These are phyloP conservation scores for Fusarium oligoseptatum DNA, from an alignment of 2,329 filamentous ascomycete genomes.

Conservation along the genomic window DNA sequence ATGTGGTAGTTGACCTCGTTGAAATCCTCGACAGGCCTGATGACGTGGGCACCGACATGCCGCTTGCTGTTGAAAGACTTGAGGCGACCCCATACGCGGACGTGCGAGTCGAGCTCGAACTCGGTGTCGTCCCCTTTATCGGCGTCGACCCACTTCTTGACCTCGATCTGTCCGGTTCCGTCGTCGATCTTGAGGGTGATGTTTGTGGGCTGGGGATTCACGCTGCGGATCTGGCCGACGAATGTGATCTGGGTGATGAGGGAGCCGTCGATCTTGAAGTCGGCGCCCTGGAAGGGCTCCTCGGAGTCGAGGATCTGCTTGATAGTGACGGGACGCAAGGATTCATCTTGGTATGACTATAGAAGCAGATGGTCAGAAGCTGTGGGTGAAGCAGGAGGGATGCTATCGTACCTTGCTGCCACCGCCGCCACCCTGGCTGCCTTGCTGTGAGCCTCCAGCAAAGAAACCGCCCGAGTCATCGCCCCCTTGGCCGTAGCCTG, in stretches of 20 bases:
- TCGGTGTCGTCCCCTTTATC: conserved; percentile 65
- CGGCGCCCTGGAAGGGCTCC: conserved; percentile 77
- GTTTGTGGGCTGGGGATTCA: conserved; percentile 90
- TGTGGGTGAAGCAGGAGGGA: neutral
- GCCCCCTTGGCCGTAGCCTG: conserved; percentile 67
- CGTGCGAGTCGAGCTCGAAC: conserved; percentile 81
- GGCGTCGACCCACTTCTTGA: conserved; percentile 86
- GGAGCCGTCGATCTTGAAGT: conserved; percentile 85
- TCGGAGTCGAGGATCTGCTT: conserved; percentile 91
- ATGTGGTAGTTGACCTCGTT: conserved; percentile 96
- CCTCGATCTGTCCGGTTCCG: conserved; percentile 92
- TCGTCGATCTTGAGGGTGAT: conserved; percentile 95
- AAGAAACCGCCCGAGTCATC: conserved; percentile 74
- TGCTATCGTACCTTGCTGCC: conserved; percentile 58
- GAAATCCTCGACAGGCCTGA: conserved; percentile 84
- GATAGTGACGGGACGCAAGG: conserved; percentile 92
- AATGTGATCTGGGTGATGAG: conserved; percentile 81
- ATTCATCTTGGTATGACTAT: conserved; percentile 80
- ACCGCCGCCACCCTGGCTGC: conserved; percentile 61
- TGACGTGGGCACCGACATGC: conserved; percentile 83
- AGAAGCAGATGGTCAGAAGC: conserved; percentile 19
- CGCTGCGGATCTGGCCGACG: conserved; percentile 89
- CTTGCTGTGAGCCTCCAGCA: conserved; percentile 69
- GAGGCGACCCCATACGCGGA: conserved; percentile 86
- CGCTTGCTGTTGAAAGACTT: conserved; percentile 88